These are phyloP conservation scores for Diplosphaera chodatii DNA, from an alignment of 139 green algal genomes.

Conservation along the genomic window DNA sequence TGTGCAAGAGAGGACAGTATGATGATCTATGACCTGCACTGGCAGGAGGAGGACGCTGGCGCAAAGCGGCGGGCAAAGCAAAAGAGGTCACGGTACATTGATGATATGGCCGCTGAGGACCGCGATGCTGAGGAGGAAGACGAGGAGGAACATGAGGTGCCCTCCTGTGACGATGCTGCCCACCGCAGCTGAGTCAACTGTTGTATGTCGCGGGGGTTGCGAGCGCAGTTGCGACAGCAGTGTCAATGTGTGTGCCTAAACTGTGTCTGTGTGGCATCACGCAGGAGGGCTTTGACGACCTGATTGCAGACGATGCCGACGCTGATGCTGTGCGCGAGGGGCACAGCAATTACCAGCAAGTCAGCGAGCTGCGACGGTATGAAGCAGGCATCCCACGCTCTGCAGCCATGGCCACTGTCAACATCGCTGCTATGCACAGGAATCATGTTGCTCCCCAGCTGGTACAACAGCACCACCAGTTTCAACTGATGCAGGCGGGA, in stretches of 20 bases:
- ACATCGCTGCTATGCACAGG: no score
- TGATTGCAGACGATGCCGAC: slow-evolving; percentile 65
- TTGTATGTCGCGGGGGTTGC: neutral
- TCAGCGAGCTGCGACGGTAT: slow-evolving; percentile 31
- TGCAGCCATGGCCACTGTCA: neutral
- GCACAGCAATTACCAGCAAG: slow-evolving; percentile 3
- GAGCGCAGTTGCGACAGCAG: no score
- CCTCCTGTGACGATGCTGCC: no score
- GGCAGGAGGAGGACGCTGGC: slow-evolving; percentile 17
- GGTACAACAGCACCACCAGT: neutral
- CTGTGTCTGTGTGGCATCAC: neutral
- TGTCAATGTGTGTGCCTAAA: no score
- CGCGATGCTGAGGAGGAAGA: slow-evolving; percentile 84
- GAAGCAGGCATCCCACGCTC: neutral
- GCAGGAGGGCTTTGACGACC: slow-evolving; percentile 67
- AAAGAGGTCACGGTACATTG: slow-evolving; percentile 62
- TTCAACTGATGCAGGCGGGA: neutral
- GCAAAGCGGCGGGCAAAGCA: slow-evolving; percentile 17
- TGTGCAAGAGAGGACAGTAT: neutral
- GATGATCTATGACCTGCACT: neutral
- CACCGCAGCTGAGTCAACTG: neutral
- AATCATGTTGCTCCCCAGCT: no score
- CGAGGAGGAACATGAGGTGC: slow-evolving; percentile 36
- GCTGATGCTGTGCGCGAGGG: slow-evolving; percentile 31
- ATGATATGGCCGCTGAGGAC: slow-evolving; percentile 83